These are phyloP conservation scores for Fagopyrum tataricum DNA, from an alignment of 148 eudicot genomes.

Conservation along the genomic window DNA sequence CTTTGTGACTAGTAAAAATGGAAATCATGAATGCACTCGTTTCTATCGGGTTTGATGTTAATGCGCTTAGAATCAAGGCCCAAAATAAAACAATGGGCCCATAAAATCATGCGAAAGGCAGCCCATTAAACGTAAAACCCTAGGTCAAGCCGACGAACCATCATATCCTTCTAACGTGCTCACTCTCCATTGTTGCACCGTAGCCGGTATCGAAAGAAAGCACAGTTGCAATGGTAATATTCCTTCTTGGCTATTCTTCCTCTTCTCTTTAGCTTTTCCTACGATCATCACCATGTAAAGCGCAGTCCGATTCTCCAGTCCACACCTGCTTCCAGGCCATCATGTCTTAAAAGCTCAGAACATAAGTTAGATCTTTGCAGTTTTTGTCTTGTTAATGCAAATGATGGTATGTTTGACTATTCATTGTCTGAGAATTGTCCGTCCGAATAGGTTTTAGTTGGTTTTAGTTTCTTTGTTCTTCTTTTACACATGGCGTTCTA, in stretches of 20 bases:
- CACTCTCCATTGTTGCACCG: background rate
- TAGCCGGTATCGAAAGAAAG: background rate
- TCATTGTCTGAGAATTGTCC: background rate
- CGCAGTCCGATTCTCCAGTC: background rate
- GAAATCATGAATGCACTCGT: background rate
- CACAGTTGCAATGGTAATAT: background rate
- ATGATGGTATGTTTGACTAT: background rate
- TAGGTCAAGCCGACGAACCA: background rate
- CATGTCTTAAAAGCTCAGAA: background rate
- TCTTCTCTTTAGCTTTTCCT: background rate
- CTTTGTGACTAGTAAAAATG: background rate
- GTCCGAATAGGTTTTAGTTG: background rate
- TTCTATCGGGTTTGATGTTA: background rate
- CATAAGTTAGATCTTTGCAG: background rate
- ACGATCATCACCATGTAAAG: background rate
- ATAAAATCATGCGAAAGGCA: background rate
- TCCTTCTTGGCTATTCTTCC: background rate
- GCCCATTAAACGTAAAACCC: conserved; percentile 5
- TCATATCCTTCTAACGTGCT: background rate
- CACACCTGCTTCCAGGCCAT: background rate
- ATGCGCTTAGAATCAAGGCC: background rate
- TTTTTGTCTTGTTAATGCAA: background rate
- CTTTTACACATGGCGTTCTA: background rate
- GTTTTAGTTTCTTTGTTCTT: background rate
- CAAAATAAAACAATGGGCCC: background rate